Conservation (phyloP, 768 basidiomycete genomes). For the Galerina marginata region DNA sequence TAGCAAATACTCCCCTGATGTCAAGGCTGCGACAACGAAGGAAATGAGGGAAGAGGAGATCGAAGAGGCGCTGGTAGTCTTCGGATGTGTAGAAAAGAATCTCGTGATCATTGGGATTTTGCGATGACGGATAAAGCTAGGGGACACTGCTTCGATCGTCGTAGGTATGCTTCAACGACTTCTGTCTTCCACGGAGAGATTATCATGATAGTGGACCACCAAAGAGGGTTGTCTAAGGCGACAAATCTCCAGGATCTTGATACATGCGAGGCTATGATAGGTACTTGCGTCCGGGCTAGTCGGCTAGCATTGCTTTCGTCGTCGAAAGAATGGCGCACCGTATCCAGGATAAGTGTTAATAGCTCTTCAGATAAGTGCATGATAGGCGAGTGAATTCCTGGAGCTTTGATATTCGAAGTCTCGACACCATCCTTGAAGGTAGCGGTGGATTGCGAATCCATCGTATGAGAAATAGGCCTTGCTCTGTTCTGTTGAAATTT, state of each 20-base stretch:
- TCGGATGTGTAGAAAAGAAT: neutral
- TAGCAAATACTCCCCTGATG: neutral
- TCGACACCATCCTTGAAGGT: too few species aligned
- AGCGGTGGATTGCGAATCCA: too few species aligned
- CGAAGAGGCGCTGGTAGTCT: neutral
- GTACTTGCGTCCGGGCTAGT: too few species aligned
- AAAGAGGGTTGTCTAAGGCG: constrained; percentile 3
- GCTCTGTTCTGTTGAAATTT: too few species aligned
- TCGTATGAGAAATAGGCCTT: too few species aligned
- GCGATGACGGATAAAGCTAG: neutral
- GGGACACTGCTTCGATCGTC: neutral
- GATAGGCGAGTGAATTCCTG: too few species aligned
- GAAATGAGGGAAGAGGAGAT: constrained; percentile 5
- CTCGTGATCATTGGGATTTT: too few species aligned
- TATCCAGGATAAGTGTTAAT: too few species aligned
- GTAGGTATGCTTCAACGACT: neutral
- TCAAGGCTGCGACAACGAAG: constrained; percentile 13
- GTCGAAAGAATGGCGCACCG: too few species aligned
- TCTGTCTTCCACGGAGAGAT: neutral
- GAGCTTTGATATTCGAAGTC: too few species aligned
- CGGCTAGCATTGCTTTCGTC: too few species aligned
- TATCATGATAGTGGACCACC: neutral
- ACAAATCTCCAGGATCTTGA: neutral
- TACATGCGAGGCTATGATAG: constrained; percentile 2
- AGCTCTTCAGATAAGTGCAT: too few species aligned